Base-by-base conservation (phyloP, 1,284 basidiomycete species). In the Phenoliferia sp. region DNA sequence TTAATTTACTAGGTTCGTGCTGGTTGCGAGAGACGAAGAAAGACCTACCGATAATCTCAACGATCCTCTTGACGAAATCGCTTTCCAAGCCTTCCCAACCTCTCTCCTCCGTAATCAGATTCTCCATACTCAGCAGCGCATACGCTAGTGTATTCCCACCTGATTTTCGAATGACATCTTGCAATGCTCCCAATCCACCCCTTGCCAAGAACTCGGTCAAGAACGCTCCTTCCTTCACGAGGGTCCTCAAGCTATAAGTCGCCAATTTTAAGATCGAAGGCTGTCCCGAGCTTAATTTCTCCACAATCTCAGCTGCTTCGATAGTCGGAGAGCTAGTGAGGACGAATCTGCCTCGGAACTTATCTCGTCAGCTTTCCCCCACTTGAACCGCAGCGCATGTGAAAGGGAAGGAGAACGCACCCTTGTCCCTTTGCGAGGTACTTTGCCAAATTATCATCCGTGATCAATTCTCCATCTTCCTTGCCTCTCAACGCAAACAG, bases 161-260 rank as follows among this genome's bases (percentile, higher is more conserved):
- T 33, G 83, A 84, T 28, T 78, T 80, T 70, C 85, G 83, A 68
- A 94, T 88, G 33, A 92, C 84, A 48, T 85, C 82, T 32, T 92
- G 86, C n/a, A 96, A 83, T 71, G 89, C 86, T 54, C 80, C 79
- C 54, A 94, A 81, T 1, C 94, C 94, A 70, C 88, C 85, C 39
- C 88, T 84, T 60, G 85, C 85, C 33, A 97, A 80, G 77, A 97
- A 98, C 76, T 92, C 90, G 61, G 85, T 85, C 0, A 88, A 87
- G 74, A 97, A 99, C 74, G 89, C 87, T 69, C 90, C 88, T 81
- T 97, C 95, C 85, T 94, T 78, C 74, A 95, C 91, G 75, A 87
- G 88, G 76, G 89, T 92, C 76, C 93, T 89, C 61, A 97, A 81
- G 9, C 89, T 89, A 74, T 89, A 92, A 3, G 92, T 80, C 0